phyloP scores from a whole-genome alignment of 2,329 filamentous ascomycete genomes.

The Pseudogymnoascus sp. region DNA sequence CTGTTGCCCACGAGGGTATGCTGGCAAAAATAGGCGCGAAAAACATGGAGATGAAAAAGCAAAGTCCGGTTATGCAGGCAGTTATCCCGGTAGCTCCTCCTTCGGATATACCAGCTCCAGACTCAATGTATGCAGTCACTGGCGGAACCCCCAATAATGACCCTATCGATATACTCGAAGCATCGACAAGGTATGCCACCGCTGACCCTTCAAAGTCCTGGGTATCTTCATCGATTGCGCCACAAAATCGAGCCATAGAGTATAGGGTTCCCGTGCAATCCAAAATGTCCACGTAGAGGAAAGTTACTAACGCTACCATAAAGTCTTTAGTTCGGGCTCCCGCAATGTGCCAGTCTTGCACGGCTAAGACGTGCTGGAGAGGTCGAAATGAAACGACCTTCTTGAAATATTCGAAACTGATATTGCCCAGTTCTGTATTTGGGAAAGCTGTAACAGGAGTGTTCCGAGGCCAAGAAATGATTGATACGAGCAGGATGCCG shows the following conservation, averaged over 20 bases:
- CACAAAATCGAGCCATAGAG: constrained; percentile 79
- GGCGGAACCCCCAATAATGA: constrained; percentile 70
- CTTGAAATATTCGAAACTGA: constrained; percentile 77
- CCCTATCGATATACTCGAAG: constrained; percentile 70
- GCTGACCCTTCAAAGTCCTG: constrained; percentile 84
- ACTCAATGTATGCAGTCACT: constrained; percentile 81
- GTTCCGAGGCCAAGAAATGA: constrained; percentile 78
- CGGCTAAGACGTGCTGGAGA: constrained; percentile 60
- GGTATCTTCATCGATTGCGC: constrained; percentile 70
- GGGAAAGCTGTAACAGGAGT: constrained; percentile 78
- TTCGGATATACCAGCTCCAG: constrained; percentile 83
- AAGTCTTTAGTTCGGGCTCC: constrained; percentile 58
- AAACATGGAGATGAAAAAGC: constrained; percentile 81
- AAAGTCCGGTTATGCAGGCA: constrained; percentile 67
- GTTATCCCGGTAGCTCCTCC: constrained; percentile 81
- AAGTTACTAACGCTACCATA: constrained; percentile 75
- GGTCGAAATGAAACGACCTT: constrained; percentile 77
- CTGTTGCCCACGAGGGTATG: constrained; percentile 83
- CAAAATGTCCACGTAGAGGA: constrained; percentile 84
- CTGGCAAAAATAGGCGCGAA: constrained; percentile 87
- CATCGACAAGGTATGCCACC: constrained; percentile 76
- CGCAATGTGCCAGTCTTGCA: constrained; percentile 61
- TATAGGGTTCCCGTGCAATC: constrained; percentile 82
- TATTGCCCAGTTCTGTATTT: constrained; percentile 58
- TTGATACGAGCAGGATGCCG: constrained; percentile 74